Base-by-base conservation (phyloP, 345 rosid genomes). In the Arabis alpina region DNA sequence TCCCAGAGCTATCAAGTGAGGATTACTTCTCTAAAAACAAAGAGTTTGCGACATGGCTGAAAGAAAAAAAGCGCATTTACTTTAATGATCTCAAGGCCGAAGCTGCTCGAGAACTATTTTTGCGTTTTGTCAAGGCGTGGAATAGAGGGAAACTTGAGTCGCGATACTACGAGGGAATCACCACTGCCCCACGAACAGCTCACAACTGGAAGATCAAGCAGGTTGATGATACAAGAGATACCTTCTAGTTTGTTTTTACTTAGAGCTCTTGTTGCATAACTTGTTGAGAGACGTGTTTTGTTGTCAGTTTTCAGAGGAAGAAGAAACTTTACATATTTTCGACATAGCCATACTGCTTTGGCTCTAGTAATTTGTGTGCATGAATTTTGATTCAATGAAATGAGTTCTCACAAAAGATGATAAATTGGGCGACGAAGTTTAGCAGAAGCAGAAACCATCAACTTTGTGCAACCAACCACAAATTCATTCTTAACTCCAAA, bases 21-120 rank as follows among this genome's bases (percentile, higher is more conserved):
- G 96, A 93, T 83, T 93, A 93, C 84, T 91, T 86, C 79, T 74
- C 86, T 5, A 93, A 91, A 87, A 93, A 87, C 54, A 91, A 87
- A 4, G 98, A 93, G 79, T 93, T 91, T 61, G 84, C 96, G 11
- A 85, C 94, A 42, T 93, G 97, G 98, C 83, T 93, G 66, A 86
- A 80, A 83, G 98, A 19, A 93, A 66, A 91, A 79, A 91, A 84
- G 39, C 73, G 74, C n/a, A 54, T 81, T 23, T 93, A 86, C 72
- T 93, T 93, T 76, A 86, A 92, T 2, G 94, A 93, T 34, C 94
- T 93, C 65, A 88, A 89, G 0, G 82, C 98, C 0, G 93, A 89
- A 73, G 75, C 94, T 55, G 92, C 98, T 13, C 81, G 89, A 0
- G 76, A 81, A 42, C 63, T 85, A 76, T 93, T 91, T 64, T 47